Evolutionary conservation across 108 stramenopile species (phyloP).

Genomic region (Aureococcus anophagefferens): DNA sequence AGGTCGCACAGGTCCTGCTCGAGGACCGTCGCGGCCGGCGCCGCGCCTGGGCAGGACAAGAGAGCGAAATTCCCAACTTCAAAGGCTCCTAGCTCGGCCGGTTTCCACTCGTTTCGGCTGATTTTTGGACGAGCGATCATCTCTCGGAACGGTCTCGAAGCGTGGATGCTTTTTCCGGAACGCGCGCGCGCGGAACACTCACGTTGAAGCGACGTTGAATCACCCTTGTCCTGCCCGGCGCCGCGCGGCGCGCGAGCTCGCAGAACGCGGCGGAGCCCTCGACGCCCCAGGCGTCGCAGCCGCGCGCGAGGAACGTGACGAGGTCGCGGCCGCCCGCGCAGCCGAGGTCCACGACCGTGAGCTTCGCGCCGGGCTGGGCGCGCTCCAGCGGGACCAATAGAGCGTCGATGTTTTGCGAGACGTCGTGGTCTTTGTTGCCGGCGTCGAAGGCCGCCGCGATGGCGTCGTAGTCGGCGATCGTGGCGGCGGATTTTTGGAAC

Average conservation of each 20-base stretch:
- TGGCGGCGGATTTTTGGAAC: not conserved
- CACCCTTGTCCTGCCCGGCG: too few species aligned
- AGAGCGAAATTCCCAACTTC: too few species aligned
- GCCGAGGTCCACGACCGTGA: not conserved
- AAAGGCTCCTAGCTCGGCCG: too few species aligned
- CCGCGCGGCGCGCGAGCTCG: not conserved
- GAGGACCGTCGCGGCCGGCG: not conserved
- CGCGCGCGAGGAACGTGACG: not conserved
- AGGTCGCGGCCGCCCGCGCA: not conserved
- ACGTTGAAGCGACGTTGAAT: too few species aligned
- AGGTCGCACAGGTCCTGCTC: not conserved
- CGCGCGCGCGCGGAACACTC: too few species aligned
- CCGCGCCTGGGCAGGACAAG: too few species aligned
- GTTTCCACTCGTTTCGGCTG: too few species aligned
- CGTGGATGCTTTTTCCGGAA: too few species aligned
- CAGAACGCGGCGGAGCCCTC: not conserved
- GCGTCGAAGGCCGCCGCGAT: not conserved
- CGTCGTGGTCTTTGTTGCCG: not conserved
- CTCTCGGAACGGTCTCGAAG: too few species aligned
- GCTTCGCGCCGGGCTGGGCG: not conserved
- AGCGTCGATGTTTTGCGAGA: not conserved
- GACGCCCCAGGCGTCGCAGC: not conserved
- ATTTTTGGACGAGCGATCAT: too few species aligned
- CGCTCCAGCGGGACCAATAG: not conserved
- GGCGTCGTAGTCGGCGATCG: not conserved